phyloP scores from a whole-genome alignment of 148 eudicot genomes.

The Drosera capensis region DNA sequence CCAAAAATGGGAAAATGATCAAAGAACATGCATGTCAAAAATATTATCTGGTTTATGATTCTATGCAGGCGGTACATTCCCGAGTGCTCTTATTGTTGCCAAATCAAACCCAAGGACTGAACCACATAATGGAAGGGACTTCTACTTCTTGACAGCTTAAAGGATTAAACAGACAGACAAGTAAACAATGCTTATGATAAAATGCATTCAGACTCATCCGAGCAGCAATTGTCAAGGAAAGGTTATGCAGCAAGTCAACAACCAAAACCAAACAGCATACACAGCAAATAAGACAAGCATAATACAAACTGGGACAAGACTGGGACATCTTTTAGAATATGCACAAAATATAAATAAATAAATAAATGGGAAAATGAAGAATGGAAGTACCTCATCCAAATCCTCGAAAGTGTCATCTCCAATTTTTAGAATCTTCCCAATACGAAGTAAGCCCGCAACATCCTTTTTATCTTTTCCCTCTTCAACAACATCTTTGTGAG shows the following conservation, averaged over 20 bases:
- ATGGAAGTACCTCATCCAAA: slow-evolving; percentile 65
- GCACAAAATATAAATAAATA: not conserved
- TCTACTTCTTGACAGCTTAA: too few species aligned
- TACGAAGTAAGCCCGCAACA: slow-evolving; percentile 77
- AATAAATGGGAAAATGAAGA: not conserved
- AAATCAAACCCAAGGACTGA: too few species aligned
- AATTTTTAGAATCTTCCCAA: slow-evolving; percentile 77
- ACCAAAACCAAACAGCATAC: not conserved
- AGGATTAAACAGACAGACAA: too few species aligned
- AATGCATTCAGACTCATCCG: too few species aligned
- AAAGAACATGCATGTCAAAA: too few species aligned
- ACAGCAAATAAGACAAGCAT: not conserved
- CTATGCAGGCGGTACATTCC: too few species aligned
- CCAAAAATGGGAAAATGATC: not conserved
- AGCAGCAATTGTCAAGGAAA: too few species aligned
- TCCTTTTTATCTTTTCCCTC: slow-evolving; percentile 96
- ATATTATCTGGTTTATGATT: too few species aligned
- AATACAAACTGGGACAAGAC: not conserved
- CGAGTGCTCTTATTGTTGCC: too few species aligned
- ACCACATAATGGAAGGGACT: too few species aligned
- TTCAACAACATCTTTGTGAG: slow-evolving; percentile 85
- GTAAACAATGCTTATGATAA: too few species aligned
- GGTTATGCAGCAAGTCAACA: too few species aligned
- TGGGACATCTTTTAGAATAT: not conserved
- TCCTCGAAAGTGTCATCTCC: slow-evolving; percentile 92